Evolutionary conservation across 2,329 filamentous ascomycete species (phyloP), one percentile per base, ranked within the genome.

Genomic region (Pestalotiopsis sp.): DNA sequence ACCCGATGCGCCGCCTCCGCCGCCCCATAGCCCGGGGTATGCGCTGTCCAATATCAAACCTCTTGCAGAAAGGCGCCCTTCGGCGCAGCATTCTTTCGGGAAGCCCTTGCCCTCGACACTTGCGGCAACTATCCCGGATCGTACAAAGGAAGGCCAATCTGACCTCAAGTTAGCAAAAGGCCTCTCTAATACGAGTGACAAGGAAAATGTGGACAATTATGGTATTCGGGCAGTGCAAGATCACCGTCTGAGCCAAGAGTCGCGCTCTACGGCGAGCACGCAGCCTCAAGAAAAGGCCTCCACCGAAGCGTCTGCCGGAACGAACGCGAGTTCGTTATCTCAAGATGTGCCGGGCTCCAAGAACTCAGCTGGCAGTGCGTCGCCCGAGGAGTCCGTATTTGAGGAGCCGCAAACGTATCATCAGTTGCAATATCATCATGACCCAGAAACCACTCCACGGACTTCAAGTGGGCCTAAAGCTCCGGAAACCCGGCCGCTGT

Each of bases 381-480:
- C 86, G 9, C 81, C 83, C 1, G 83, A 83, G 68, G 87, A 85
- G 74, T 88, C 86, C 6, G 74, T 87, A 38, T 75, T 80, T 64
- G 74, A 80, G 5, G 81, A 78, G 67, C 81, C 77, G 70, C 80
- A 83, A 66, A 78, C 83, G 4, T 85, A 90, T 9, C 86, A 88
- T 12, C 85, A 85, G 71, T 84, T 91, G 67, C 88, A 91, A 74
- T 91, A 91, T 72, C 87, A 91, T 73, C 89, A 89, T 72, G 27
- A 62, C 13, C 83, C 85, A 64, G 77, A 83, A 74, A 73, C 66
- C 14, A 38, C 84, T 70, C 76, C 80, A 67, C 79, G 81, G 31
- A 80, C 83, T 68, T 80, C 80, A 65, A 86, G 80, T 73, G 80
- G 80, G n/a, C 79, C 81, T 45, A 78, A 78, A 68, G 84, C 81